Evolutionary conservation across 2,329 filamentous ascomycete species (phyloP).

Genomic region (Hypoxylon sp.): DNA sequence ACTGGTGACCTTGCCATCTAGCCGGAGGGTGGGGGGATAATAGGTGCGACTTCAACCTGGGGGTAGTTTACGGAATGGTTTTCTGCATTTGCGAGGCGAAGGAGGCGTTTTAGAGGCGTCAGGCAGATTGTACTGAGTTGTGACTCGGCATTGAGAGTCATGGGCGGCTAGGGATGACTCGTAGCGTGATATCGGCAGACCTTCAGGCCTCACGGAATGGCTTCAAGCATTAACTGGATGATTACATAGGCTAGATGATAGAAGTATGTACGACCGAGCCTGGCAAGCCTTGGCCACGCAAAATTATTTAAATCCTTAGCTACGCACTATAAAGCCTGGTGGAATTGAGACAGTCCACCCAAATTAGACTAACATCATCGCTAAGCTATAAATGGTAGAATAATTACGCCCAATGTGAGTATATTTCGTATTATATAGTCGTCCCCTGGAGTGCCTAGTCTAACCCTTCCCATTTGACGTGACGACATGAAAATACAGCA

Average conservation of each 20-base stretch:
- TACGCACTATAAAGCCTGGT: conserved; percentile 9
- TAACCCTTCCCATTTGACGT: conserved; percentile 29
- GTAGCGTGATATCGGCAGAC: conserved; percentile 22
- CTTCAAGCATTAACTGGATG: conserved; percentile 19
- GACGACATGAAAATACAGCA: background rate
- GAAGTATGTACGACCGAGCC: conserved; percentile 7
- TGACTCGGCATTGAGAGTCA: conserved; percentile 27
- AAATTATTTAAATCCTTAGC: conserved; percentile 7
- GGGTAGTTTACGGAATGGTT: conserved; percentile 17
- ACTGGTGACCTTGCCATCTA: conserved; percentile 47
- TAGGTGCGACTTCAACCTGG: conserved; percentile 8
- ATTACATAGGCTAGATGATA: conserved; percentile 16
- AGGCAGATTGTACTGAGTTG: conserved; percentile 21
- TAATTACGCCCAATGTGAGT: conserved; percentile 30
- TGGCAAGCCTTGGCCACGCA: conserved; percentile 16
- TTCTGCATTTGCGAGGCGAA: conserved; percentile 51
- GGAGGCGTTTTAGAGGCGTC: conserved; percentile 46
- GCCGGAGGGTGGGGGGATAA: background rate
- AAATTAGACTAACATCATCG: conserved; percentile 1
- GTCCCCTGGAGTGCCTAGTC: conserved; percentile 26
- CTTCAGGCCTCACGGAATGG: conserved; percentile 14
- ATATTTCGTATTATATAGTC: conserved; percentile 23
- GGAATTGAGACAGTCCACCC: background rate
- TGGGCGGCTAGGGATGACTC: background rate
- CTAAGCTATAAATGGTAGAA: conserved; percentile 19